These are phyloP conservation scores for Salix suchowensis DNA, from an alignment of 345 rosid species.

Conservation along the genomic window DNA sequence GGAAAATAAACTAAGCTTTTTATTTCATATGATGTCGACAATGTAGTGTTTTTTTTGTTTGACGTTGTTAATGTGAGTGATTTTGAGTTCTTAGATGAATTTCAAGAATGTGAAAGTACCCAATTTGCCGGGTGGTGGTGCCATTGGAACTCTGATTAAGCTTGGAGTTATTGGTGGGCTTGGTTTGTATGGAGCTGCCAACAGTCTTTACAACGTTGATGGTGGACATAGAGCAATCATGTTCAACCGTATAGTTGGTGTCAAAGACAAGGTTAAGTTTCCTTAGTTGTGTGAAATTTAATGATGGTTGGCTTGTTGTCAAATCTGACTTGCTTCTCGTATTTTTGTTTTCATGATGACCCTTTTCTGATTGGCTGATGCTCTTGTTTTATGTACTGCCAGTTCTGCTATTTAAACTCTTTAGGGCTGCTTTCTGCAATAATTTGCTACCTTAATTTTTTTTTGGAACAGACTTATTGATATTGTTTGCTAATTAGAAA, in stretches of 20 bases:
- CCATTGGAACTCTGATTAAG: conserved; percentile 56
- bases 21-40: neutral
- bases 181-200: conserved; percentile 59
- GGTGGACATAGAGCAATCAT: conserved; percentile 72
- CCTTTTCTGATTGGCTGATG: neutral
- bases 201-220: conserved; percentile 69
- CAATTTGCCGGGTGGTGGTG: conserved; percentile 71
- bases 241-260: conserved; percentile 53
- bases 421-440: neutral
- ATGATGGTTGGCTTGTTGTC: neutral
- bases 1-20: neutral
- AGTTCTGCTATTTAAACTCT: neutral
- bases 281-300: no score
- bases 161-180: conserved; percentile 64
- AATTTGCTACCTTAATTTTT: neutral
- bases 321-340: neutral
- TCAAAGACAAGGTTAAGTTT: conserved; percentile 50
- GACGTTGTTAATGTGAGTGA: neutral
- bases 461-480: neutral
- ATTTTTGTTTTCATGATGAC: neutral
- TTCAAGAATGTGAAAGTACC: conserved; percentile 73
- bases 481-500: neutral
- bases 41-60: neutral
- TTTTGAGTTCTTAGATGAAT: conserved; percentile 25
- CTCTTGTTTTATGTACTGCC: neutral